Evolutionary conservation across 495 filamentous ascomycete genomes (phyloP).

Genomic region (Penicillium goetzii): DNA sequence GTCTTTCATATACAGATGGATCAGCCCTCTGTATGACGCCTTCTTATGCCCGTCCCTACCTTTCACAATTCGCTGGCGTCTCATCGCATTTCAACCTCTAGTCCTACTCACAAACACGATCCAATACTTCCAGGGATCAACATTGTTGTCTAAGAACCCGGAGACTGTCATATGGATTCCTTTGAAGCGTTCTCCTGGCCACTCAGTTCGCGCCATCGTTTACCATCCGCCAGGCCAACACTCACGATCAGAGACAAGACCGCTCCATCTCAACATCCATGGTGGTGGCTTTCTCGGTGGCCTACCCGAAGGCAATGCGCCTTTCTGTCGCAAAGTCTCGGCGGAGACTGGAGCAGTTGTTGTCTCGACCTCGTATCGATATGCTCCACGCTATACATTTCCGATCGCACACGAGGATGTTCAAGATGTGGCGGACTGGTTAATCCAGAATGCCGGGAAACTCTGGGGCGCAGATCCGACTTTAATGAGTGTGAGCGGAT

Average conservation of each 20-base stretch:
- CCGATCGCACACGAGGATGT: background rate
- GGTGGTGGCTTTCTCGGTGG: slow-evolving; percentile 1
- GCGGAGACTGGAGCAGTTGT: background rate
- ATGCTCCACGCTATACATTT: slow-evolving; percentile 1
- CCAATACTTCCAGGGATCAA: background rate
- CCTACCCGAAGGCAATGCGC: background rate
- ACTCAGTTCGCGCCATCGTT: background rate
- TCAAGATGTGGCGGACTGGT: background rate
- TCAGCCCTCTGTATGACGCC: background rate
- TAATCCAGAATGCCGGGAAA: background rate
- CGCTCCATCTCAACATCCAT: background rate
- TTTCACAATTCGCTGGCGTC: slow-evolving; percentile 1
- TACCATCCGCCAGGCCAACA: background rate
- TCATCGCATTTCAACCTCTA: background rate
- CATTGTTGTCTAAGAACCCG: background rate
- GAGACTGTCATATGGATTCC: background rate
- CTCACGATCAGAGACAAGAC: background rate
- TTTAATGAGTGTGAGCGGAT: slow-evolving; percentile 1
- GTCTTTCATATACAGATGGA: background rate
- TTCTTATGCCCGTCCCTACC: background rate
- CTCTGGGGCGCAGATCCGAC: background rate
- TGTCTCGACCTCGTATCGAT: background rate
- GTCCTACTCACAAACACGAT: background rate
- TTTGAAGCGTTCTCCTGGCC: background rate
- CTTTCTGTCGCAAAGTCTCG: background rate